Percentiles rank a stretch among this genome's conserved stretches.
phyloP scores from a whole-genome alignment of 202 grass and related monocot genomes.

The Schoenoplectus tabernaemontani region DNA sequence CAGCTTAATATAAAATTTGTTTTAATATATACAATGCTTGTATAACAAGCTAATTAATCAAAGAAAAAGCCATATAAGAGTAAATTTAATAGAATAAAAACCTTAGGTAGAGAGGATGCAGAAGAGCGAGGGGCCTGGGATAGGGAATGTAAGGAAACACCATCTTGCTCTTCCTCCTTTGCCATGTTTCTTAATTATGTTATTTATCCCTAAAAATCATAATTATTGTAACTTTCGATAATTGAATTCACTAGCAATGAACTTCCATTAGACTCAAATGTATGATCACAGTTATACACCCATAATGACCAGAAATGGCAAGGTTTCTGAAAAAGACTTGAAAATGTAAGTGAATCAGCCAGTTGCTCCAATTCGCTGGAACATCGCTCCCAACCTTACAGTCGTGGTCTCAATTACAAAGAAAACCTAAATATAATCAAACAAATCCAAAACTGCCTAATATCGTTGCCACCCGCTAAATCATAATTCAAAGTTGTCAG shows the following conservation, averaged over 20 bases:
- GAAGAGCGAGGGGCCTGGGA: constrained; percentile 79
- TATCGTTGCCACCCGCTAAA: no score
- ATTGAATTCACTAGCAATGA: not conserved
- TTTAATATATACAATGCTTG: not conserved
- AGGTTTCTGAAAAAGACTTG: no score
- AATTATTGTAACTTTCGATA: not conserved
- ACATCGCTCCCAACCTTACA: not conserved
- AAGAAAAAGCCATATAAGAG: not conserved
- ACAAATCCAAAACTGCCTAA: not conserved
- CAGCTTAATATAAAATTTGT: not conserved
- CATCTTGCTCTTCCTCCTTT: constrained; percentile 69
- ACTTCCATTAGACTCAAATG: not conserved
- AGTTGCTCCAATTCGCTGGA: not conserved
- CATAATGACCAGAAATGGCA: no score
- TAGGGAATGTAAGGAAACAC: constrained; percentile 58
- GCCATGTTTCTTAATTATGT: constrained; percentile 2
- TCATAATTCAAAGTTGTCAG: not conserved
- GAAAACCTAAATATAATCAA: not conserved
- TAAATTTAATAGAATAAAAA: not conserved
- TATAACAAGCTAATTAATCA: not conserved
- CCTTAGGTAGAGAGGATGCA: constrained; percentile 87
- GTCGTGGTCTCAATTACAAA: not conserved
- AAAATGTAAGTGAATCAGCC: not conserved
- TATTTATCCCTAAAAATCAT: not conserved
- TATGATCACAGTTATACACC: not conserved